Conservation (phyloP, 73 alveolate species). For the Durusdinium trenchii region DNA sequence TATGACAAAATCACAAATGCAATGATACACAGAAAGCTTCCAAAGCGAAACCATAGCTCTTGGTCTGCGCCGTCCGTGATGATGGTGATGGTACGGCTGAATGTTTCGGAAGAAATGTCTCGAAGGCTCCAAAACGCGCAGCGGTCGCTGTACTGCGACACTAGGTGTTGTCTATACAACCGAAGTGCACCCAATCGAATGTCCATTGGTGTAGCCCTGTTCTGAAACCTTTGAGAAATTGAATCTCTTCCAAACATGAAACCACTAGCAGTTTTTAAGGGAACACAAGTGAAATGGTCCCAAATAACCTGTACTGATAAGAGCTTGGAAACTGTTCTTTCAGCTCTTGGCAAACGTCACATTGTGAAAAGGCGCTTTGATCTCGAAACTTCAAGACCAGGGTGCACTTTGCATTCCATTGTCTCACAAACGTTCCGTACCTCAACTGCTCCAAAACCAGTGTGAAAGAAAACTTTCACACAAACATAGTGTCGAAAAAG, state of each 20-base stretch:
- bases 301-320: no score
- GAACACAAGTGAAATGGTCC: no score
- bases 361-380: neutral
- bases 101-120: neutral
- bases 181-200: neutral
- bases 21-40: neutral
- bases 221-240: no score
- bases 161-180: neutral
- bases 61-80: neutral
- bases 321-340: neutral
- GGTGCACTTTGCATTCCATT: neutral
- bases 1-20: neutral
- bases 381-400: slow-evolving; percentile 1
- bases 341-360: slow-evolving; percentile 35
- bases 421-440: neutral
- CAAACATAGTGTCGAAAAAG: no score
- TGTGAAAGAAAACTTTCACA: neutral
- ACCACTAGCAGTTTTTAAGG: no score
- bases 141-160: neutral
- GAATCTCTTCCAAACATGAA: no score
- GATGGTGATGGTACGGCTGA: neutral
- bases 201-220: no score
- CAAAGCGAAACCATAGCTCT: neutral
- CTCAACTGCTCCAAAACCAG: no score
- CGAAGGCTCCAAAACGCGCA: neutral